Evolutionary conservation across 306 rosid genomes (phyloP), one percentile per base, ranked within the genome.

Genomic region (Fragaria iinumae): DNA sequence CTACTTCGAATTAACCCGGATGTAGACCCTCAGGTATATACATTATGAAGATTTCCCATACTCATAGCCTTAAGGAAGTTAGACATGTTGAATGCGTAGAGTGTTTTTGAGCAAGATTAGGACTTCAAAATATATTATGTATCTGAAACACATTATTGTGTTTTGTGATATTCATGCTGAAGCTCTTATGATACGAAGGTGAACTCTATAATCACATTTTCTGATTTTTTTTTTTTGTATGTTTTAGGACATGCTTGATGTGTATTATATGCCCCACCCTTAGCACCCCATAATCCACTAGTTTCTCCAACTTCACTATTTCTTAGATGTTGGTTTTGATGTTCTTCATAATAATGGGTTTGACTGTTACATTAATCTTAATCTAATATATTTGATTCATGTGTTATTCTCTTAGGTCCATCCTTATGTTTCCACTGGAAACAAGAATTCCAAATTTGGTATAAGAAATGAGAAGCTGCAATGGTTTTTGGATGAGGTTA

Each of bases 401-500:
- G 56, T 50, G 17, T 85, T 76, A 38, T 67, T 76, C 80, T 65
- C 67, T 34, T 82, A 92, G 98, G 97, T 95, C 50, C 98, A 95
- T 92, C 90, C 97, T 29, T 90, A 92, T 80, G 92, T 95, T 83
- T 97, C 97, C 75, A 92, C 98, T 6, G 98, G 98, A n/a, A 92
- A 92, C 63, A 90, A 94, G 83, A 94, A 89, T 88, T 95, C 98
- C 41, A 95, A 95, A 84, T 92, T 95, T 75, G 97, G 97, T 66
- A 90, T 92, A 56, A 92, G 97, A 88, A 90, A 95, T 84, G 98
- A 95, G 83, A 95, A 89, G 90, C 81, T 92, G 87, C 98, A 89
- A 74, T 95, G 97, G 97, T 95, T 95, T 90, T 80, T 95, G 69
- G 98, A 92, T 86, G 86, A 81, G 41, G 88, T 95, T 59, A 95